Conservation (phyloP, 2,329 filamentous ascomycete species). For the Berkeleyomyces rouxiae region DNA sequence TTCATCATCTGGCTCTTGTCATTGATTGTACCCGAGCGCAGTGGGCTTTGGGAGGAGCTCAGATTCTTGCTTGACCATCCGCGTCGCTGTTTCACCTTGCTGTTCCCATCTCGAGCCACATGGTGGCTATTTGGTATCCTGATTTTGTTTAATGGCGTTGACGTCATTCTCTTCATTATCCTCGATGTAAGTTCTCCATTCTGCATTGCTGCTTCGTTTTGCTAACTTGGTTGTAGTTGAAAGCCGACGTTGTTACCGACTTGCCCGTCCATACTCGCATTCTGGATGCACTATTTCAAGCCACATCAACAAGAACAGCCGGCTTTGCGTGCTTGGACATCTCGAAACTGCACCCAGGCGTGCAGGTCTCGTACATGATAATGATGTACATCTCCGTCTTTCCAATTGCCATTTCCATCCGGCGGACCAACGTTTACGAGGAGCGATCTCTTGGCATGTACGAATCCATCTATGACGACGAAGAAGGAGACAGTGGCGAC, state of each 20-base stretch:
- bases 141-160: conserved; percentile 62
- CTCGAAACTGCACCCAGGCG: conserved; percentile 64
- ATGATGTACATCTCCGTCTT: conserved; percentile 99
- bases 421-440: conserved; percentile 90
- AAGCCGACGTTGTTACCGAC: conserved; percentile 49
- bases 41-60: conserved; percentile 74
- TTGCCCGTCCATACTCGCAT: conserved; percentile 61
- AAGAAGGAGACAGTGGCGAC: conserved; percentile 36
- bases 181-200: conserved; percentile 50
- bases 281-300: conserved; percentile 79
- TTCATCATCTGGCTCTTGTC: conserved; percentile 78
- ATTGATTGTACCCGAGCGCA: conserved; percentile 44
- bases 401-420: conserved; percentile 87
- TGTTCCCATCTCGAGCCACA: conserved; percentile 78
- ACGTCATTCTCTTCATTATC: conserved; percentile 81
- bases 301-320: conserved; percentile 74
- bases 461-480: conserved; percentile 29
- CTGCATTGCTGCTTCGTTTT: neutral
- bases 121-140: conserved; percentile 94
- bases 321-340: conserved; percentile 75
- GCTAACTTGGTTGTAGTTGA: conserved; percentile 35
- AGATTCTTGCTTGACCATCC: conserved; percentile 86
- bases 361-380: conserved; percentile 85
- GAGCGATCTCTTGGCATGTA: conserved; percentile 73
- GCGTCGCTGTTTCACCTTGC: conserved; percentile 82